phyloP scores from a whole-genome alignment of 2,329 filamentous ascomycete species.

The Hypoxylon sp. region DNA sequence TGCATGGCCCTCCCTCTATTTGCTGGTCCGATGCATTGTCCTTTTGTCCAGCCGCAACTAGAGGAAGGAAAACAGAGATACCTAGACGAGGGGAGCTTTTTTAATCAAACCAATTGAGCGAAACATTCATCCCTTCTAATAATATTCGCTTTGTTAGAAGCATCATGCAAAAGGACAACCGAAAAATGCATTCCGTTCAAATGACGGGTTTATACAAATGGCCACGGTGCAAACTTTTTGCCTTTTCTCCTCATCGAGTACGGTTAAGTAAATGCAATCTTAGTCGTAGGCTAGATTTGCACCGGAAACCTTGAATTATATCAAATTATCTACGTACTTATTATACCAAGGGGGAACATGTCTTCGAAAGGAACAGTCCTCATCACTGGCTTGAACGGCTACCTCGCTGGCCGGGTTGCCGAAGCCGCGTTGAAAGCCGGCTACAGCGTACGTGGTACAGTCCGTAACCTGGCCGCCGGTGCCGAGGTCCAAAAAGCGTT shows the following conservation, averaged over 20 bases:
- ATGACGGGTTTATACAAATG: slow-evolving; percentile 27
- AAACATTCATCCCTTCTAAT: slow-evolving; percentile 2
- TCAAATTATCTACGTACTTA: background rate
- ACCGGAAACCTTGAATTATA: slow-evolving; percentile 6
- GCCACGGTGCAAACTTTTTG: slow-evolving; percentile 9
- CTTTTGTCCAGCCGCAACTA: slow-evolving; percentile 41
- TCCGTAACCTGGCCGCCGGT: slow-evolving; percentile 49
- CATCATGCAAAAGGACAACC: slow-evolving; percentile 33
- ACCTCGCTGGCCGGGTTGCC: slow-evolving; percentile 51
- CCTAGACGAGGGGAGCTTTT: no score
- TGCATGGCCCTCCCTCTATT: slow-evolving; percentile 19
- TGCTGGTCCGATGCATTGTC: slow-evolving; percentile 41
- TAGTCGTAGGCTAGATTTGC: slow-evolving; percentile 29
- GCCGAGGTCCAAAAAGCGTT: slow-evolving; percentile 48
- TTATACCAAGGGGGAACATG: slow-evolving; percentile 9
- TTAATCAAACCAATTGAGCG: slow-evolving; percentile 21
- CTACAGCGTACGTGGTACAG: slow-evolving; percentile 51
- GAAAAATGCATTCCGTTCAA: slow-evolving; percentile 19
- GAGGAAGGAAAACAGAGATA: slow-evolving; percentile 6
- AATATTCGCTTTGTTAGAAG: slow-evolving; percentile 7
- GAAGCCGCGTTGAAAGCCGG: slow-evolving; percentile 48
- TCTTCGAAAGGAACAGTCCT: slow-evolving; percentile 43
- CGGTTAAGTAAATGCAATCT: slow-evolving; percentile 16
- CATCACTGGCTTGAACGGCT: slow-evolving; percentile 54
- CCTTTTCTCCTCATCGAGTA: slow-evolving; percentile 3